These are phyloP conservation scores for Clonostachys rosea DNA, from an alignment of 2,329 filamentous ascomycete genomes.

Conservation along the genomic window DNA sequence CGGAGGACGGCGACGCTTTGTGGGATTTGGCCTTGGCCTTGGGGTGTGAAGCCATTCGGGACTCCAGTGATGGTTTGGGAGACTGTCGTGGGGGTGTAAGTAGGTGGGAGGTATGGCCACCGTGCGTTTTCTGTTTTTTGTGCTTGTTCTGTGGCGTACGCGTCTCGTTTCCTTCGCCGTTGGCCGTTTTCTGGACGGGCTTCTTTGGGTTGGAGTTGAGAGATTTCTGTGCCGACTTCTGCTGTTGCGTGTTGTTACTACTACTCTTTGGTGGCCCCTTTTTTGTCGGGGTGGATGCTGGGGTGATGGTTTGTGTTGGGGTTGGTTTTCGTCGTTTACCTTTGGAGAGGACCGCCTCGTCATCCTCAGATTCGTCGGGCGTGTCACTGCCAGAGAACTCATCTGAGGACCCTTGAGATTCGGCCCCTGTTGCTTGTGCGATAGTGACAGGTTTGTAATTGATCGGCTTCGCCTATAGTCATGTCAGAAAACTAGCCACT, in stretches of 20 bases:
- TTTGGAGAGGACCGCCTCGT: conserved; percentile 15
- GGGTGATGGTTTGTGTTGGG: background rate
- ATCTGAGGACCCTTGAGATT: conserved; percentile 24
- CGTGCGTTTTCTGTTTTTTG: too few species aligned
- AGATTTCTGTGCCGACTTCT: conserved; percentile 10
- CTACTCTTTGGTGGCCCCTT: conserved; percentile 10
- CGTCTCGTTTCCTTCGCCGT: background rate
- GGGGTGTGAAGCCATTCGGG: too few species aligned
- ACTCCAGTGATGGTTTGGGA: too few species aligned
- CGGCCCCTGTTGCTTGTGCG: conserved; percentile 8
- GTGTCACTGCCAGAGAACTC: conserved; percentile 9
- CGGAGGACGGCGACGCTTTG: too few species aligned
- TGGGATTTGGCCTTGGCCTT: too few species aligned
- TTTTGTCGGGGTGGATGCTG: background rate
- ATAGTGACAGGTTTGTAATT: conserved; percentile 23
- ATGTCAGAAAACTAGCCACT: conserved; percentile 3
- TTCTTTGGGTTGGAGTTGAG: too few species aligned
- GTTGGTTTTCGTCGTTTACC: conserved; percentile 2
- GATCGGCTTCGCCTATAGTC: conserved; percentile 16
- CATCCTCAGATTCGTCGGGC: conserved; percentile 13
- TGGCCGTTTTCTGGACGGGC: background rate
- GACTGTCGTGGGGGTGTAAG: too few species aligned
- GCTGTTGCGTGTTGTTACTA: conserved; percentile 23
- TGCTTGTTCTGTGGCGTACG: background rate
- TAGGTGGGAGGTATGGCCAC: too few species aligned